phyloP scores from a whole-genome alignment of 2,329 filamentous ascomycete genomes.

The Exophiala bonariae region DNA sequence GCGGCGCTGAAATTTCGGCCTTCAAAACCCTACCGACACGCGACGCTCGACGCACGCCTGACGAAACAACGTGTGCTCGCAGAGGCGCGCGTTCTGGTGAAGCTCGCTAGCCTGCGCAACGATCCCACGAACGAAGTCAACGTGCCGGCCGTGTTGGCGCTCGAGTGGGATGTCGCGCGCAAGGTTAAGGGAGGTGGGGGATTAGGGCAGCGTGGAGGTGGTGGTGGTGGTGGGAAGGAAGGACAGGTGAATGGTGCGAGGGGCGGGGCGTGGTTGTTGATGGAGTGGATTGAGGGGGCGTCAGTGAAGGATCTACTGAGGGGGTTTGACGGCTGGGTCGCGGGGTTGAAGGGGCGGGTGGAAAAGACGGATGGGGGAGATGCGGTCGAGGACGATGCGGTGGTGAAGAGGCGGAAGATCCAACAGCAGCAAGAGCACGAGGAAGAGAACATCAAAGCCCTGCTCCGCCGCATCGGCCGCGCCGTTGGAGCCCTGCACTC shows the following conservation, averaged over 20 bases:
- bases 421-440: too few relatives aligned
- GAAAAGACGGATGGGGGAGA: conserved; percentile 30
- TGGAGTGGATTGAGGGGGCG: conserved; percentile 79
- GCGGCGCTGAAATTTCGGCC: conserved; percentile 90
- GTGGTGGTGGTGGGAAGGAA: conserved; percentile 53
- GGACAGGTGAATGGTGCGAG: conserved; percentile 60
- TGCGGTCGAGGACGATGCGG: conserved; percentile 16
- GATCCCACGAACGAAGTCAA: conserved; percentile 52
- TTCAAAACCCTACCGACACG: conserved; percentile 87
- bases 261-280: conserved; percentile 69
- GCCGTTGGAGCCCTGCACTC: conserved; percentile 76
- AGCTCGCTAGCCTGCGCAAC: conserved; percentile 56
- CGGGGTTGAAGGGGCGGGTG: conserved; percentile 38
- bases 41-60: conserved; percentile 80
- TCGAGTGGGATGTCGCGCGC: conserved; percentile 51
- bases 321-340: conserved; percentile 62
- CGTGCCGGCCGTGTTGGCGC: conserved; percentile 78
- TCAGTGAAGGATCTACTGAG: conserved; percentile 72
- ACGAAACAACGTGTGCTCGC: conserved; percentile 84
- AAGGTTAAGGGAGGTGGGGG: conserved; percentile 54
- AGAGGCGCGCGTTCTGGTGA: conserved; percentile 81
- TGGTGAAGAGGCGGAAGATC: too few relatives aligned
- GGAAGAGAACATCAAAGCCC: conserved; percentile 53
- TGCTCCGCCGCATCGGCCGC: conserved; percentile 70
- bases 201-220: conserved; percentile 57